Evolutionary conservation across 768 basidiomycete species (phyloP), one percentile per base, ranked within the genome.

Genomic region (Harrya chromipes): DNA sequence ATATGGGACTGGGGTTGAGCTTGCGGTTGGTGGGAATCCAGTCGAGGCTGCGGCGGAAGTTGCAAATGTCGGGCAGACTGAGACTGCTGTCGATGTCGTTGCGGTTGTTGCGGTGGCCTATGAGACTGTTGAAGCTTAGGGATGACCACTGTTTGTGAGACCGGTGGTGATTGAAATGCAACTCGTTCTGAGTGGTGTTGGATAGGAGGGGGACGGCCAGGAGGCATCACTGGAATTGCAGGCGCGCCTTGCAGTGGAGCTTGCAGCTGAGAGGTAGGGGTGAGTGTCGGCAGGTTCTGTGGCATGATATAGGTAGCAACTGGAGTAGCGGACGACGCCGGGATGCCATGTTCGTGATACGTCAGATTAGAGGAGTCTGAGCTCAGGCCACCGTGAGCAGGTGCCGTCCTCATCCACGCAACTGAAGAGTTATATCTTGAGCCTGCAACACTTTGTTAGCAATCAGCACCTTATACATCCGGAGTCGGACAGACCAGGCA

Each of bases 401-500:
- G 35, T 16, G 36, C 47, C 4, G 38, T 13, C 20, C 31, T 40
- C 4, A 4, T 23, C 57, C 40, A 39, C 4, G 37, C 24, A 9
- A 40, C 16, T n/a, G 47, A 21, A 42, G 27, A 4, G 27, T 56
- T 10, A 36, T 60, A 40, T 35, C 43, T 47, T 36, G 38, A 17
- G 4, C 21, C 9, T 6, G 29, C 17, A 5, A 23, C 33, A 45
- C 33, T 17, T 23, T 21, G 21, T 56, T 29, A 56, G 44, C 14
- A 21, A 33, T 7, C 7, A 36, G 39, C 13, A 33, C 4, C 21
- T 14, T 9, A 24, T 4, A 14, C 5, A 38, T 33, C 10, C 4
- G 6, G 19, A 19, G 10, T 34, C 26, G 26, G 23, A 60, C 57
- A 21, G 19, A 63, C 63, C 52, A 26, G 48, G 37, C 11, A 37